Evolutionary conservation across 768 basidiomycete genomes (phyloP).

Genomic region (Suillus alpinus): DNA sequence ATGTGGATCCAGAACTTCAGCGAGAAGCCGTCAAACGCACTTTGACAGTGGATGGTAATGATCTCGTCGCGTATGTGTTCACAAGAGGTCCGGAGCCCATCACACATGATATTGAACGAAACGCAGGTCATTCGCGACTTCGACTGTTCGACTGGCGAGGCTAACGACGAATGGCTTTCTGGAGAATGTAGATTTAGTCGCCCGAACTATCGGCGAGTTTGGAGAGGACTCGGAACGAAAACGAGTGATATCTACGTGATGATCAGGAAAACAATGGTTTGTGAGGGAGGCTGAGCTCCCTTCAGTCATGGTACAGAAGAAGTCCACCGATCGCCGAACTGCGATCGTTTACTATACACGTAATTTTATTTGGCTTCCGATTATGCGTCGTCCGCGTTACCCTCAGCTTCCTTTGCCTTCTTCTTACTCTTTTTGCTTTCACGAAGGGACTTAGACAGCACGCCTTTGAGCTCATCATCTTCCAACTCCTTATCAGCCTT

Average conservation of each 20-base stretch:
- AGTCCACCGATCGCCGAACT: conserved; percentile 14
- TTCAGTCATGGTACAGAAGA: conserved; percentile 14
- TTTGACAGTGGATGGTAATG: conserved; percentile 63
- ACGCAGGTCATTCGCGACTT: conserved; percentile 64
- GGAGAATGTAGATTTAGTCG: conserved; percentile 84
- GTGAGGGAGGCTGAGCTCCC: conserved; percentile 8
- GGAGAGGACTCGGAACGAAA: conserved; percentile 56
- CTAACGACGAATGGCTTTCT: conserved; percentile 83
- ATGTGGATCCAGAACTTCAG: conserved; percentile 85
- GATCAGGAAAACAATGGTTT: conserved; percentile 5
- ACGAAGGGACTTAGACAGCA: conserved; percentile 75
- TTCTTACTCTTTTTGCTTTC: conserved; percentile 93
- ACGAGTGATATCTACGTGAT: background rate
- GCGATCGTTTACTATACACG: conserved; percentile 7
- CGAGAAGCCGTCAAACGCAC: conserved; percentile 73
- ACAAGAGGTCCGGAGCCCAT: background rate
- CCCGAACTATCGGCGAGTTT: conserved; percentile 80
- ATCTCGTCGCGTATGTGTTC: conserved; percentile 69
- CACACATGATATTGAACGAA: background rate
- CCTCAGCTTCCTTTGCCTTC: conserved; percentile 60
- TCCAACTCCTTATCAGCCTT: conserved; percentile 87
- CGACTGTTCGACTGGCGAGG: conserved; percentile 84
- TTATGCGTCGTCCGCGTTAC: conserved; percentile 1
- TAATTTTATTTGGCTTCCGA: background rate
- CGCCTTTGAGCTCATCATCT: conserved; percentile 80